Evolutionary conservation across 768 basidiomycete genomes (phyloP), one percentile per base, ranked within the genome.

Genomic region (Boletus eberwhitei): DNA sequence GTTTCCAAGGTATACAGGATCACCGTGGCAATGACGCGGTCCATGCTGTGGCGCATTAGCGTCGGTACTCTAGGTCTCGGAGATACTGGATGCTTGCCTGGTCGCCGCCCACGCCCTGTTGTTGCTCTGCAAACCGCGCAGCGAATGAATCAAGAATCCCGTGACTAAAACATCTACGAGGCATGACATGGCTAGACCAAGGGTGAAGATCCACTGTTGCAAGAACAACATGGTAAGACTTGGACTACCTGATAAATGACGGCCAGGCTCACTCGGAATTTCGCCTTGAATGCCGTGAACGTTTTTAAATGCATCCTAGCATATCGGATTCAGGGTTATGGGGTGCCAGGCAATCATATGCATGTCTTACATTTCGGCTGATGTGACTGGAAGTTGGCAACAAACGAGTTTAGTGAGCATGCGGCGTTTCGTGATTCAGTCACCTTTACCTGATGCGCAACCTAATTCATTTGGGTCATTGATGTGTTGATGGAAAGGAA

Each of bases 1-100:
- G 75, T 81, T 60, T 83, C 82, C 38, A 83, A 75, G 0, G 80
- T 76, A 56, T 83, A 82, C 1, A 79, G 57, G 37, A 82, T 77
- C 43, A 82, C 68, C 0, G 69, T 61, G 52, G 80, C 74, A 22
- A 83, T 71, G 26, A 82, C 59, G 9, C 74, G 73, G 54, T 81
- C 78, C 61, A 83, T 55, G 50, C 79, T 81, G 53, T 26, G 19
- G 6, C 1, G 5, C 31, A 16, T 47, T 24, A 37, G 34, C 5
- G 0, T 37, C 13, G 22, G 32, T n/a, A 32, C 17, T 32, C 21
- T 26, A 19, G 9, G 2, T 17, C 8, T 24, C 21, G 17, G 3
- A 29, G 3, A 42, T 8, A 34, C 0, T 16, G 9, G n/a, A 26
- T 12, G 55, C 56, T 46, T 50, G 74, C 78, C 72, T 72, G 12